These are phyloP conservation scores for Solanum pinnatisectum DNA, from an alignment of 257 asterid genomes.

Conservation along the genomic window DNA sequence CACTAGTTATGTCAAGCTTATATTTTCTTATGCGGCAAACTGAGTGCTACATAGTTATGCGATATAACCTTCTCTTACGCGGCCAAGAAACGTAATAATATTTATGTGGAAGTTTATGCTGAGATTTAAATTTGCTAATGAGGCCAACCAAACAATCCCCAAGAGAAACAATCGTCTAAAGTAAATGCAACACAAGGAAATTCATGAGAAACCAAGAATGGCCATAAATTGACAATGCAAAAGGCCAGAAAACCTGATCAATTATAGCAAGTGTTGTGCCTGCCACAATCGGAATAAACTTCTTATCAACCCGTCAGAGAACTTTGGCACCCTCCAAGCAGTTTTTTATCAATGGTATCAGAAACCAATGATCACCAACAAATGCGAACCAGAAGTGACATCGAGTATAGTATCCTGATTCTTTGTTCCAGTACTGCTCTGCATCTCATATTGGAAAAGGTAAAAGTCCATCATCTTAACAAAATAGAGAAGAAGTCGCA, in stretches of 20 bases:
- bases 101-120: not conserved
- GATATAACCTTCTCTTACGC: not conserved
- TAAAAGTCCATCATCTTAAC: not conserved
- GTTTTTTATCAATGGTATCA: not conserved
- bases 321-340: not conserved
- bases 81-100: not conserved
- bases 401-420: not conserved
- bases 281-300: constrained; percentile 16
- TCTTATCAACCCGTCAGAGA: not conserved
- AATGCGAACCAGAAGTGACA: constrained; percentile 53
- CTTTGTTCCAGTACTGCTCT: not conserved
- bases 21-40: not conserved
- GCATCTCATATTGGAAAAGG: constrained; percentile 2
- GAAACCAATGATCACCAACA: constrained; percentile 14
- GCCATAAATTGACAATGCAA: not conserved
- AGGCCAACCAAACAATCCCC: not conserved
- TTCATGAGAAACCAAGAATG: not conserved
- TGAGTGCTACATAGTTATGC: not conserved
- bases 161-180: not conserved
- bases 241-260: constrained; percentile 58
- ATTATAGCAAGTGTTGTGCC: constrained; percentile 59
- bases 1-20: not conserved
- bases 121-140: not conserved
- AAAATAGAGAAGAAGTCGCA: not conserved
- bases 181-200: not conserved